phyloP scores from a whole-genome alignment of 2,329 filamentous ascomycete species.

The Microsporum audouinii region DNA sequence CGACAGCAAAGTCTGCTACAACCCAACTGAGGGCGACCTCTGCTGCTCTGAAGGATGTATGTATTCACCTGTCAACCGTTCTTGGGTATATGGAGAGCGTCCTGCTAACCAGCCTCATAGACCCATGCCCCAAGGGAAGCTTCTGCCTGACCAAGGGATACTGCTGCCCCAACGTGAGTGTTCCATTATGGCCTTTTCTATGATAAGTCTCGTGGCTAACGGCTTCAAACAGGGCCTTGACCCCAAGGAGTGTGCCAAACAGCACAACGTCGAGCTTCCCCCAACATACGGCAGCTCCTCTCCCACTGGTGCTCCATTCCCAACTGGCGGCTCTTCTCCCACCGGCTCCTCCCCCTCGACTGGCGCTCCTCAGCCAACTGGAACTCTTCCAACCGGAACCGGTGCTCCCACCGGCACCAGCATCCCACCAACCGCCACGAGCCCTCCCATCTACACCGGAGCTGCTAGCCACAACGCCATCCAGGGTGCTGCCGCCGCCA shows the following conservation, averaged over 20 bases:
- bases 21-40: slow-evolving; percentile 14
- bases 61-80: not conserved
- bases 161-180: slow-evolving; percentile 15
- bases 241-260: slow-evolving; percentile 9
- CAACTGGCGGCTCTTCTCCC: not conserved
- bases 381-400: not conserved
- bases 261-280: slow-evolving; percentile 8
- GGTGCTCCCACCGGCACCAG: not conserved
- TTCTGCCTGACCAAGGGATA: slow-evolving; percentile 14
- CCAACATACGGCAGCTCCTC: not conserved
- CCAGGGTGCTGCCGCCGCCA: slow-evolving; percentile 7
- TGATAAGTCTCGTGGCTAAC: not conserved
- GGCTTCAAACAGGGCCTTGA: slow-evolving; percentile 8
- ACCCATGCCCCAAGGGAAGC: slow-evolving; percentile 13
- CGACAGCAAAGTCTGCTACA: slow-evolving; percentile 12
- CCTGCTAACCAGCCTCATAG: slow-evolving; percentile 6
- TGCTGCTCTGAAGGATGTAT: slow-evolving; percentile 18
- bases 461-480: slow-evolving; percentile 8
- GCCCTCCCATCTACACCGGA: slow-evolving; percentile 7
- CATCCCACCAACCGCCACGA: not conserved
- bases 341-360: not conserved
- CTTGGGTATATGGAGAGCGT: not conserved
- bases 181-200: not conserved
- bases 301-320: not conserved
- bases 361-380: not conserved